These are phyloP conservation scores for Termitomyces heimii DNA, from an alignment of 768 basidiomycete species.

Conservation along the genomic window DNA sequence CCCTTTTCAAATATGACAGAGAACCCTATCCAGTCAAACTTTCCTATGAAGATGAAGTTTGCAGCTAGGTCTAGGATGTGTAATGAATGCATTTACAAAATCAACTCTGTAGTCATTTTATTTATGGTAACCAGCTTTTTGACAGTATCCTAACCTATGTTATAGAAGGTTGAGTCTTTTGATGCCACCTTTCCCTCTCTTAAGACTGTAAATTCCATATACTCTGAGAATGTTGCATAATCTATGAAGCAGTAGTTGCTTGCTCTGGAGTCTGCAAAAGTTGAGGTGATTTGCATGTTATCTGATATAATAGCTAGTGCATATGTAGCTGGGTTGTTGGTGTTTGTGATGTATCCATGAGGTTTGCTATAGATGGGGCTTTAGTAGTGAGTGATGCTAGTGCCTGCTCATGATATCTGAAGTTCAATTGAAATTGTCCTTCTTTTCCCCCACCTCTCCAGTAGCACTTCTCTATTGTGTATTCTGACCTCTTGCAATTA, in stretches of 20 bases:
- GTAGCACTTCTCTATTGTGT: too few species aligned
- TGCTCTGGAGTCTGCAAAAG: neutral
- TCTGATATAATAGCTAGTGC: too few species aligned
- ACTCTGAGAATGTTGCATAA: neutral
- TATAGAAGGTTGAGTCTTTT: neutral
- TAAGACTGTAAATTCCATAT: neutral
- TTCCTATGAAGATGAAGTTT: neutral
- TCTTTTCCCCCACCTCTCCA: too few species aligned
- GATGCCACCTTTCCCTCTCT: neutral
- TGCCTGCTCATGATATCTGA: too few species aligned
- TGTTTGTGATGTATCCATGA: too few species aligned
- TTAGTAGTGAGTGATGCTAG: too few species aligned
- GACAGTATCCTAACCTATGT: neutral
- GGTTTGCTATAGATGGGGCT: too few species aligned
- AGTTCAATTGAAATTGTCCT: too few species aligned
- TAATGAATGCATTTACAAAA: neutral
- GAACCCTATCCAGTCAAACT: neutral
- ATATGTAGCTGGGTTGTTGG: too few species aligned
- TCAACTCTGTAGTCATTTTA: neutral
- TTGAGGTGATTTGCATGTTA: neutral
- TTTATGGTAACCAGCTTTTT: neutral
- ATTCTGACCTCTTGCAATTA: too few species aligned
- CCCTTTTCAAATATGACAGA: neutral
- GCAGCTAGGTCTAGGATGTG: neutral
- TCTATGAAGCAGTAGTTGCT: neutral